Evolutionary conservation across 1,139 yeast species (phyloP), one percentile per base, ranked within the genome.

Genomic region (Scheffersomyces insectosa): DNA sequence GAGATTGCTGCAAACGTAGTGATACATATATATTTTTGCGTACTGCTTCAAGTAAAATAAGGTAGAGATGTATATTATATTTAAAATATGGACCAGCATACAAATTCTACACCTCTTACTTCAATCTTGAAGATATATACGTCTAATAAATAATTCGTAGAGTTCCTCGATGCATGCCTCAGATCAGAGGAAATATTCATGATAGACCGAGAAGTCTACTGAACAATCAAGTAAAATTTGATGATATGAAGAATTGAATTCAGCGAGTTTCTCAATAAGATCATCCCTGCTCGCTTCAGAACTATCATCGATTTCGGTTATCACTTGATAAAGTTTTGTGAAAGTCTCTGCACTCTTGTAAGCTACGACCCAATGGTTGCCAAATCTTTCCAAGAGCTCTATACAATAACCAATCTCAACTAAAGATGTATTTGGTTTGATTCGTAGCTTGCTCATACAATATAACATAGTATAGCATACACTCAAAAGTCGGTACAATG

Each of bases 281-380:
- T 31, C 23, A 20, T 31, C 34, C 20, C 34, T 15, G n/a, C 15
- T 31, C 23, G 34, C 23, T 9, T 20, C 34, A 11, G 23, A 11
- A 20, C n/a, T 31, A 8, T 31, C 34, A 7, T 31, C 34, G 10
- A 11, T 15, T 9, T 9, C 20, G n/a, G n/a, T 14, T 12, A 11
- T 20, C 10, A 20, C 20, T 11, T 31, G 23, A 14, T 31, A 20
- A 15, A 31, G 20, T 2, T 31, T 20, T 10, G 13, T 65, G 51
- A 77, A 72, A 1, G 75, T 72, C 27, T 63, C 66, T 2, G 77
- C 68, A 45, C 77, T 68, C 52, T 69, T 65, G 32, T 59, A 65
- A 4, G 79, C 78, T 44, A 74, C 68, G 11, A 66, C 62, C 80
- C 81, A 75, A 41, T 67, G 69, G 31, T 62, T 69, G 20, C 77